Evolutionary conservation across 768 basidiomycete genomes (phyloP), one percentile per base, ranked within the genome.

Genomic region (Lepiota brunneoincarnata): DNA sequence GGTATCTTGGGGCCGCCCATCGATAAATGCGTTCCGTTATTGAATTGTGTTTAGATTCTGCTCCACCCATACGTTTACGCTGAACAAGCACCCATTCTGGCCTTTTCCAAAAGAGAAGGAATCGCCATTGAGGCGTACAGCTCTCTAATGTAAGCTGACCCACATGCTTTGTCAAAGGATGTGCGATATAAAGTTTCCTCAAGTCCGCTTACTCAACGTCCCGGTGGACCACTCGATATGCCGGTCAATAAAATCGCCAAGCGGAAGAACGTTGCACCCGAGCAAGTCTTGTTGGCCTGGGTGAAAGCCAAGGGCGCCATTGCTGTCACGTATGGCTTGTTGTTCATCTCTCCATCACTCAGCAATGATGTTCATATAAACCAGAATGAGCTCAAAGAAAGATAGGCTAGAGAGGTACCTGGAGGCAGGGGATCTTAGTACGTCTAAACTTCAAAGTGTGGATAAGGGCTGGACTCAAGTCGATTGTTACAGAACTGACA

Each of bases 91-190:
- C 76, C 84, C 0, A 72, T 83, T 39, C 67, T 89, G 36, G 79
- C 77, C 20, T 86, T 70, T 59, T 72, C 74, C 35, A 67, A 73
- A 4, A 63, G 73, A 59, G 65, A 87, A 49, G 75, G 72, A 36
- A 86, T 90, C 49, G 75, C 78, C n/a, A 77, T 80, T 53, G 87
- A 89, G 61, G 87, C 82, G 0, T 90, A 90, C 68, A 84, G 85
- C 52, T 63, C 80, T 6, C 72, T 91, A 41, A 78, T 72, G 83
- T 84, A 51, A 34, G 77, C 63, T 38, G 14, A 15, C 23, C n/a
- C 31, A 20, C 6, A 26, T 20, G 36, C 4, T 34, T 47, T 38
- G 28, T 14, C 20, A 9, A 17, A 38, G n/a, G 11, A 21, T 41
- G 6, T 43, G 11, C 7, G 31, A 31, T 38, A 58, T 51, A 26